Percentiles rank a stretch among this genome's conserved stretches.
Conservation (phyloP, 306 rosid species). For the Dalbergia oliveri region DNA sequence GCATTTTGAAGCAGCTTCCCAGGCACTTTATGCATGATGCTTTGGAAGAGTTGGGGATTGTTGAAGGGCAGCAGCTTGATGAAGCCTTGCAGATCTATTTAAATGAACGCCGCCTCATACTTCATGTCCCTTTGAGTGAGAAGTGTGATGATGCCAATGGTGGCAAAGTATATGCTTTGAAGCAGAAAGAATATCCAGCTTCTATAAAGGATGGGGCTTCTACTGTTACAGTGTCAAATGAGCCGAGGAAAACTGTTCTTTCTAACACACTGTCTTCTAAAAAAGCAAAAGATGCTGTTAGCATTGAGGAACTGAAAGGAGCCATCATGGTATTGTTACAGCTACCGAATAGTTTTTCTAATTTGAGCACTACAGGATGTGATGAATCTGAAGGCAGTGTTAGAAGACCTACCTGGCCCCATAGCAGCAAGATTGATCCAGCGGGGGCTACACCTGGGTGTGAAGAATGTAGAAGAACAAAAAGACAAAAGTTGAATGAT, state of each 20-base stretch:
- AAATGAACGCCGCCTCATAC: constrained; percentile 83
- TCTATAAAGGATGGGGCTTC: constrained; percentile 66
- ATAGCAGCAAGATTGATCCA: constrained; percentile 60
- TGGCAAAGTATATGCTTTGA: constrained; percentile 49
- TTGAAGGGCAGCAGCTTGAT: constrained; percentile 64
- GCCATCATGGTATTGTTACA: constrained; percentile 71
- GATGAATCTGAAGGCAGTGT: constrained; percentile 70
- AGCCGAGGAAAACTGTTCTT: constrained; percentile 57
- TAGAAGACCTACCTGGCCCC: constrained; percentile 62
- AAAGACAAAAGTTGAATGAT: constrained; percentile 82
- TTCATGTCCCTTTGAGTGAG: constrained; percentile 57
- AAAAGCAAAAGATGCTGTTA: constrained; percentile 59
- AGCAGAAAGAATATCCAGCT: constrained; percentile 54
- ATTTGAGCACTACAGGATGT: constrained; percentile 53
- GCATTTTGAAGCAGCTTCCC: constrained; percentile 79
- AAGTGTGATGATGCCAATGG: constrained; percentile 47
- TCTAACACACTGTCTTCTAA: constrained; percentile 51
- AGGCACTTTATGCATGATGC: constrained; percentile 64
- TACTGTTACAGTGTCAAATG: constrained; percentile 51
- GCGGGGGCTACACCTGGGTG: constrained; percentile 90
- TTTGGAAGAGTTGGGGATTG: constrained; percentile 73
- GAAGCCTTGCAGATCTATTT: constrained; percentile 74
- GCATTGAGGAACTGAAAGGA: constrained; percentile 77
- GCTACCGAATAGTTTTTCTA: constrained; percentile 61
- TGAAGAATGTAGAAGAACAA: constrained; percentile 89